Evolutionary conservation across 768 basidiomycete species (phyloP), one percentile per base, ranked within the genome.

Genomic region (Panellus pusillus): DNA sequence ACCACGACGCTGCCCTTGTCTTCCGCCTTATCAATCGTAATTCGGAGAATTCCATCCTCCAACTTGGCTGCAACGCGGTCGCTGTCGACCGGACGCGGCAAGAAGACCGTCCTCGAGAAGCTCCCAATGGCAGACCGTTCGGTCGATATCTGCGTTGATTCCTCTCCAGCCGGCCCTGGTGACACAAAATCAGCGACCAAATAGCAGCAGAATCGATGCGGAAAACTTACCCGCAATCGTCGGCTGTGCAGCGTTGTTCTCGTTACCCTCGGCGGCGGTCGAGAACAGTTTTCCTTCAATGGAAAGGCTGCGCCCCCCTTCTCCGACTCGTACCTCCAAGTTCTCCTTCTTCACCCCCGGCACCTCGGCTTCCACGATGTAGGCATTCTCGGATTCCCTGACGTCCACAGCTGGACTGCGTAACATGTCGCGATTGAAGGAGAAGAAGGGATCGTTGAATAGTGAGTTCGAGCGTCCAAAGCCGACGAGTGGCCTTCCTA

Each of bases 291-390:
- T 84, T 8, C 89, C 89, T 65, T 88, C 81, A 51, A 92, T 89
- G 4, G 83, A 89, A 52, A 91, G 65, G 56, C 81, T 88, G 51
- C 80, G 76, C 2, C 87, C 89, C 14, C 78, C 80, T 51, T 89
- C 84, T 9, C 87, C 86, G 53, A 91, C 74, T 8, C 81, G 77
- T 46, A 91, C 78, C 50, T 88, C 79, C 9, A 91, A 65, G 62
- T 90, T 83, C 61, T 91, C 88, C 72, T 85, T 89, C 66, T 81
- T 84, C 24, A 91, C 82, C 1, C 89, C 89, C 18, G 89, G 90
- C 24, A 92, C 63, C 63, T 92, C 90, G 1, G 88, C 87, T 62
- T 91, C 86, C 38, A 92, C 72, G 47, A 89, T 57, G 60, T 87
- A 91, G 37, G 76, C 72, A 66, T 83, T 75, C 1, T 78, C 81